These are phyloP conservation scores for Fusarium nodosum DNA, from an alignment of 2,329 filamentous ascomycete genomes.

Conservation along the genomic window DNA sequence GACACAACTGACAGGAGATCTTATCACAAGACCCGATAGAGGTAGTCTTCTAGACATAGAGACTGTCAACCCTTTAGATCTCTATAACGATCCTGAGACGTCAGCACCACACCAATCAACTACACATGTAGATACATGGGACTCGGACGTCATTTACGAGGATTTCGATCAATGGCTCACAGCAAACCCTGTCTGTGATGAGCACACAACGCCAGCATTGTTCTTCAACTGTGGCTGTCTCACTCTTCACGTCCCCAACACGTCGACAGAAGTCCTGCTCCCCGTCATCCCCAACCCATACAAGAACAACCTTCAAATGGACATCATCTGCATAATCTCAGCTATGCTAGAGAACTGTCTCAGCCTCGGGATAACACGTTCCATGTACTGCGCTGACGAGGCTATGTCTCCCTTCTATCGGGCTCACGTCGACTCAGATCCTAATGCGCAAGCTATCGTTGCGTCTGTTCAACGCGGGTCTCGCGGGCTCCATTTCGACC, in stretches of 20 bases:
- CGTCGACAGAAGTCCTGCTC: conserved; percentile 37
- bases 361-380: conserved; percentile 44
- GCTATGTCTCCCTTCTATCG: conserved; percentile 47
- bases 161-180: conserved; percentile 40
- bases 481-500: conserved; percentile 44
- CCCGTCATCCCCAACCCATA: conserved; percentile 46
- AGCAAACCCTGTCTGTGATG: conserved; percentile 14
- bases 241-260: conserved; percentile 44
- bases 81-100: conserved; percentile 18
- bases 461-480: conserved; percentile 42
- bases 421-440: conserved; percentile 28
- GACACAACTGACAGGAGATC: neutral
- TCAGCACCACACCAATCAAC: conserved; percentile 12
- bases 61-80: conserved; percentile 40
- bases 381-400: conserved; percentile 48
- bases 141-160: conserved; percentile 9
- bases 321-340: conserved; percentile 45
- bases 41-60: conserved; percentile 4
- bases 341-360: conserved; percentile 49
- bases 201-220: conserved; percentile 14
- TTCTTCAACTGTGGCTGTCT: conserved; percentile 49
- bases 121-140: conserved; percentile 14
- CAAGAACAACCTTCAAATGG: conserved; percentile 48
- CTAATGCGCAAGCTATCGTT: conserved; percentile 33
- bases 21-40: neutral